Conservation (phyloP, 202 grass and related monocot species). For the Schoenoplectus triqueter region DNA sequence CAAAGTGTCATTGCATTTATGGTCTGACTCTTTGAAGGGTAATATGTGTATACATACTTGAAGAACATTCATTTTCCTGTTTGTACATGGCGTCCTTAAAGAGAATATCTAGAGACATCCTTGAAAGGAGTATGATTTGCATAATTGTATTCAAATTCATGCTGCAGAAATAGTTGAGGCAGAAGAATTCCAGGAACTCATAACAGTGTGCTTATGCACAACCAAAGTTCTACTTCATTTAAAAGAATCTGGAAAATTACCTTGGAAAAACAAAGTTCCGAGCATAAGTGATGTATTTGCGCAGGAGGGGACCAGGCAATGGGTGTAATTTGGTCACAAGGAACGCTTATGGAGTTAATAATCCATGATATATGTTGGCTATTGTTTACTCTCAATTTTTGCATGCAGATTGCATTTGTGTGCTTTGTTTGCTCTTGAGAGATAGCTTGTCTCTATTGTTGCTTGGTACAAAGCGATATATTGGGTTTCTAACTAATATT, state of each 20-base stretch:
- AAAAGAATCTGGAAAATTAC: slow-evolving; percentile 44
- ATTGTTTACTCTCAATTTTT: not conserved
- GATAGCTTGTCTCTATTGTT: not conserved
- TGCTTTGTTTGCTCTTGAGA: slow-evolving; percentile 14
- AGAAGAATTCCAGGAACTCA: not conserved
- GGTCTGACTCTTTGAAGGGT: slow-evolving; percentile 10
- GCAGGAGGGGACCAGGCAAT: slow-evolving; percentile 59
- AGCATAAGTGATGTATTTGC: slow-evolving; percentile 89
- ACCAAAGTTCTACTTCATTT: not conserved
- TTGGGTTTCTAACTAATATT: not conserved
- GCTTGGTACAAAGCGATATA: not conserved
- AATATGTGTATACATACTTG: not conserved
- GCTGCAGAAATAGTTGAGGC: not conserved
- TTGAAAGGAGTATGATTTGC: not conserved
- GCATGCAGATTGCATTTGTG: slow-evolving; percentile 8
- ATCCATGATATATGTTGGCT: not conserved
- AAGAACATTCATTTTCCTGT: not conserved
- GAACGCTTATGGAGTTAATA: not conserved
- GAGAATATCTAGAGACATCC: slow-evolving; percentile 5
- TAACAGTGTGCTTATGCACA: not conserved
- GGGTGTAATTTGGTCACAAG: slow-evolving; percentile 38
- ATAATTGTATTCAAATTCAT: not conserved
- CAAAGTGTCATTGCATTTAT: slow-evolving; percentile 10
- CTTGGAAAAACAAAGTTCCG: slow-evolving; percentile 65
- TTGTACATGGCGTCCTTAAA: not conserved